Evolutionary conservation across 192 early-diverging fungal genomes (phyloP).

Genomic region (Entophlyctis helioformis): DNA sequence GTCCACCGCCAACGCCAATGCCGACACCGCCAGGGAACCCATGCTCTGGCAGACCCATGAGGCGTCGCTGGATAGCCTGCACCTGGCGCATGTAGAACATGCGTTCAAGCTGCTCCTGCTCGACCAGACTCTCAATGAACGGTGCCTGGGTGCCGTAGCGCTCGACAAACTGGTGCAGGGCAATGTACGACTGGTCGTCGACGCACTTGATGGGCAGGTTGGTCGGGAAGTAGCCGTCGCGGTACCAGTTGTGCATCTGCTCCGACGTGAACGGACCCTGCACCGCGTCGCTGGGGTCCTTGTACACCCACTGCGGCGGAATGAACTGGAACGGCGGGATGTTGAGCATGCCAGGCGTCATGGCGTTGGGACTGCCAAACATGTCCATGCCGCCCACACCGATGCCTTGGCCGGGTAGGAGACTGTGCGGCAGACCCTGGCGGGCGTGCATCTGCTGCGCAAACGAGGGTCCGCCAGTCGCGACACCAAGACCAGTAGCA

Average conservation of each 20-base stretch:
- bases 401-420: too few relatives aligned
- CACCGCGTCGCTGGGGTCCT: conserved; percentile 70
- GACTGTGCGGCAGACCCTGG: too few relatives aligned
- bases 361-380: too few relatives aligned
- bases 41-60: too few relatives aligned
- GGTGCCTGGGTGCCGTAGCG: conserved; percentile 57
- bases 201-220: conserved; percentile 73
- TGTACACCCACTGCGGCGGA: conserved; percentile 62
- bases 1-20: background rate
- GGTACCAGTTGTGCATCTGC: conserved; percentile 95
- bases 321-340: too few relatives aligned
- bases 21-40: conserved; percentile 9
- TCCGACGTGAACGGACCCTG: conserved; percentile 75
- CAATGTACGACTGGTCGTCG: conserved; percentile 67
- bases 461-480: too few relatives aligned
- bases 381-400: too few relatives aligned
- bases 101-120: conserved; percentile 5
- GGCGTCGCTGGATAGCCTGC: too few relatives aligned
- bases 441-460: too few relatives aligned
- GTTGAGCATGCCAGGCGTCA: too few relatives aligned
- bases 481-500: too few relatives aligned
- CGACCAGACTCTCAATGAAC: conserved; percentile 42
- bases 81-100: too few relatives aligned
- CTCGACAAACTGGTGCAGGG: conserved; percentile 54
- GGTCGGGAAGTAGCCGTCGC: conserved; percentile 68